These are phyloP conservation scores for Plasmodiophora brassicae DNA, from an alignment of 208 protist species.

Conservation along the genomic window DNA sequence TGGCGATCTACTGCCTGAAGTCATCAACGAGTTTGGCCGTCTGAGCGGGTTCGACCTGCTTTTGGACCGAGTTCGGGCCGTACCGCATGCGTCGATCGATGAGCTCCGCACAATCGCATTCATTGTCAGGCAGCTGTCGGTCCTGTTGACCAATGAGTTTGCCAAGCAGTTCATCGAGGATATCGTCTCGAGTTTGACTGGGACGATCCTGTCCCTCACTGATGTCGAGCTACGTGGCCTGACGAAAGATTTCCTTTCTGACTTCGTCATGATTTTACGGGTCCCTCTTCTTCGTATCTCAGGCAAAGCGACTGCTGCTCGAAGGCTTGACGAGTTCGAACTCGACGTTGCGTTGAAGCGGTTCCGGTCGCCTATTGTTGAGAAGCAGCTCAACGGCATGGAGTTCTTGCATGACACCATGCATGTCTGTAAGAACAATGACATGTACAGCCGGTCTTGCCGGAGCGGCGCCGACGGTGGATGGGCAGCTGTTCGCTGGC, in stretches of 20 bases:
- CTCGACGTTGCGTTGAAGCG: not conserved
- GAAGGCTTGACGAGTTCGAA: not conserved
- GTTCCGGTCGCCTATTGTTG: not conserved
- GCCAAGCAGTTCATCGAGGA: not conserved
- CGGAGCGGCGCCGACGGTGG: not conserved
- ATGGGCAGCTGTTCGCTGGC: not conserved
- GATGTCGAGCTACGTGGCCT: not conserved
- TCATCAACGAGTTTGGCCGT: not conserved
- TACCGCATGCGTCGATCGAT: not conserved
- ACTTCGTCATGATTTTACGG: not conserved
- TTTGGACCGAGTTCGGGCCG: not conserved
- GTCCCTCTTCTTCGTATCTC: not conserved
- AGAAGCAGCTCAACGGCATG: not conserved
- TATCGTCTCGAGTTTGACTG: not conserved
- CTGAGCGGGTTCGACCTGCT: not conserved
- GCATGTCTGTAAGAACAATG: conserved; percentile 12
- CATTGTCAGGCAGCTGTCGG: not conserved
- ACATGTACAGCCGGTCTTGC: not conserved
- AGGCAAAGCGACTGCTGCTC: not conserved
- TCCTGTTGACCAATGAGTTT: not conserved
- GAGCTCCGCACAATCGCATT: not conserved
- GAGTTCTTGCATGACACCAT: conserved; percentile 29
- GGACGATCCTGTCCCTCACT: not conserved
- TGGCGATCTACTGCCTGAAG: not conserved
- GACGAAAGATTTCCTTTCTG: not conserved